A percentile compares a stretch with the other conserved stretches of the same genome.
These are phyloP conservation scores for Aspergillus fischeri DNA, from an alignment of 2,329 filamentous ascomycete species.

Conservation along the genomic window DNA sequence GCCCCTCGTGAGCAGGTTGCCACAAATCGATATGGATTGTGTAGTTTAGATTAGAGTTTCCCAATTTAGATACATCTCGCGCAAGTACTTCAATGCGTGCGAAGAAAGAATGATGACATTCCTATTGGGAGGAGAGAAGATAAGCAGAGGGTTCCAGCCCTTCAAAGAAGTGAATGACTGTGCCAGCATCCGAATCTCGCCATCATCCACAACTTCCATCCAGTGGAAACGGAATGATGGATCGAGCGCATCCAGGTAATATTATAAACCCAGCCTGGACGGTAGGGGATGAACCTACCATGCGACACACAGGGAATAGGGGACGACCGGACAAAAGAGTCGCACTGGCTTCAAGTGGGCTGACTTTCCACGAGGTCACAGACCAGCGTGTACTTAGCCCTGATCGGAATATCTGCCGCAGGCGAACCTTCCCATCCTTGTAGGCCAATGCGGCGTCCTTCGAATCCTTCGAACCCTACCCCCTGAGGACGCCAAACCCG, in stretches of 20 bases:
- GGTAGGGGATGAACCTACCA: constrained; percentile 54
- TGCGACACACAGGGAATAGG: constrained; percentile 8
- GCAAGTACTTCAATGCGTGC: constrained; percentile 8
- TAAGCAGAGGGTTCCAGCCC: constrained; percentile 32
- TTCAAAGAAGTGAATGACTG: constrained; percentile 15
- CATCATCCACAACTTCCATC: constrained; percentile 20
- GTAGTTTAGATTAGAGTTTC: constrained; percentile 15
- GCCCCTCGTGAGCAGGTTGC: neutral
- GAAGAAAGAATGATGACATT: constrained; percentile 4
- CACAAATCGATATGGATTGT: neutral
- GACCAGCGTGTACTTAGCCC: constrained; percentile 27
- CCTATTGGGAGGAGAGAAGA: constrained; percentile 13
- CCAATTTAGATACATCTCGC: constrained; percentile 20
- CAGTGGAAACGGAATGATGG: constrained; percentile 23
- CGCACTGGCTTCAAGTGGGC: neutral
- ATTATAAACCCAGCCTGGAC: constrained; percentile 44
- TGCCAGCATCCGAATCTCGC: constrained; percentile 51
- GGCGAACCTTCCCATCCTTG: constrained; percentile 14
- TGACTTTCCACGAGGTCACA: constrained; percentile 26
- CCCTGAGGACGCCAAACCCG: constrained; percentile 14
- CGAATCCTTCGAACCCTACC: constrained; percentile 3
- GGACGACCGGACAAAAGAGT: neutral
- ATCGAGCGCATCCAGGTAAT: constrained; percentile 34
- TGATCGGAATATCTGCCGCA: constrained; percentile 27
- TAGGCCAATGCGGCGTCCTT: constrained; percentile 2